Base-by-base conservation (phyloP, 768 basidiomycete species). In the Leccinum incarnatum region DNA sequence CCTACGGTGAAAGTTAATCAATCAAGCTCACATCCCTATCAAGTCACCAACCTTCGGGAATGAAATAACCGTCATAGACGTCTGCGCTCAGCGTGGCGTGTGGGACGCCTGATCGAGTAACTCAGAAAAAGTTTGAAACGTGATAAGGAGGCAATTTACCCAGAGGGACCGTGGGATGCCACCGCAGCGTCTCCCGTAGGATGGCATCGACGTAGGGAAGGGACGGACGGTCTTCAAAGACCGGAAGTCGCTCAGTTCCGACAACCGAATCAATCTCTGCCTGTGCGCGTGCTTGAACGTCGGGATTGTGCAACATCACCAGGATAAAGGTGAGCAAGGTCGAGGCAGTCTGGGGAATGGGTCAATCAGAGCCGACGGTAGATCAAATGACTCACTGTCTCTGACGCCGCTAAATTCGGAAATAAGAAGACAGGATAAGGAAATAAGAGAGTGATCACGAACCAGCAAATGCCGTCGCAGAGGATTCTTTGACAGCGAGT, bases 61-160 rank as follows among this genome's bases (percentile, higher is more conserved):
- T 86, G 21, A 81, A 70, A 60, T 81, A 81, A n/a, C 78, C 77
- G 30, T 72, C 65, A 55, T 81, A 82, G 12, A 75, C 57, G 40
- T 82, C 81, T 47, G 77, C 73, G 23, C 67, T 66, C 1, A 77
- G 77, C 7, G 71, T 55, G 2, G 66, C 62, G 47, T 77, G 77
- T 2, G 76, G 72, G 21, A 77, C 51, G 15, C 71, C 75, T 70
- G 54, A 17, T 51, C 9, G 25, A 21, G 27, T 5, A 17, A n/a
- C n/a, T 61, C 4, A 62, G 36, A 1, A 32, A 29, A 53, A 0
- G 2, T 12, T 32, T 17, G 25, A 52, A 17, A 47, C 2, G 4
- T 11, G 29, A 37, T 19, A n/a, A 23, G 27, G 8, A 23, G n/a
- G 29, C 2, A 2, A 52, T 49, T 60, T 62, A 75, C 76, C 68